Base-by-base conservation (phyloP, 2,329 filamentous ascomycete species). In the Stemphylium lycopersici region DNA sequence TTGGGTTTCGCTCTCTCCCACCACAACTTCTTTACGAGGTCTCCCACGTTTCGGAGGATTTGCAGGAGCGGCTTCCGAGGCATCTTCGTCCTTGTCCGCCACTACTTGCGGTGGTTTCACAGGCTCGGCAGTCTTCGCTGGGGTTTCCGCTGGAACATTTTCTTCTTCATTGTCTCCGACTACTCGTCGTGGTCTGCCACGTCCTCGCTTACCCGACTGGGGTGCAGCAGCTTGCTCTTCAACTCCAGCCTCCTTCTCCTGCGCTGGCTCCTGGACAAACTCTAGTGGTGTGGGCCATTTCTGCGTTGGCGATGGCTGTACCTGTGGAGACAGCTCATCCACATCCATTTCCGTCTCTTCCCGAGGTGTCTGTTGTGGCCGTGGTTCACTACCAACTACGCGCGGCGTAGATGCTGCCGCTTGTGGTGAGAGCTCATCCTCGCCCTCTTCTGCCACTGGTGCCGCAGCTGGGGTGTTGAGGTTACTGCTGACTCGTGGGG, bases 381-480 rank as follows among this genome's bases (percentile, higher is more conserved):
- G 52, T 20, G 32, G 38, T 11, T 45, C 41, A 32, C 41, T 55
- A 3, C 47, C 41, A 18, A 51, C 31, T 29, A 55, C 47, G 13
- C 51, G 46, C 13, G 42, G 42, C 4, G 45, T 50, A 26, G 41
- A 40, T 18, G 12, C 34, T 16, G 41, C 32, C n/a, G 36, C 26
- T 36, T 59, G 56, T 8, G 68, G 66, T 4, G 68, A 68, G 11
- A 72, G 52, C 44, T 71, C 69, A 42, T 72, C 71, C 20, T 67
- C 69, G 39, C 62, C 66, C 4, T 68, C 67, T 3, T 66, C 67
- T 11, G 45, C 65, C 20, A 46, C 51, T 41, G 52, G 54, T 2
- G 44, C 54, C 22, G 53, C 55, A 33, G 34, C 54, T 7, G 65
- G 61, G 3, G 61, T 68, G 4, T 60, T 56, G 32, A 56, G 56